phyloP scores from a whole-genome alignment of 176 grass and related monocot species.

The Luzula sylvatica region DNA sequence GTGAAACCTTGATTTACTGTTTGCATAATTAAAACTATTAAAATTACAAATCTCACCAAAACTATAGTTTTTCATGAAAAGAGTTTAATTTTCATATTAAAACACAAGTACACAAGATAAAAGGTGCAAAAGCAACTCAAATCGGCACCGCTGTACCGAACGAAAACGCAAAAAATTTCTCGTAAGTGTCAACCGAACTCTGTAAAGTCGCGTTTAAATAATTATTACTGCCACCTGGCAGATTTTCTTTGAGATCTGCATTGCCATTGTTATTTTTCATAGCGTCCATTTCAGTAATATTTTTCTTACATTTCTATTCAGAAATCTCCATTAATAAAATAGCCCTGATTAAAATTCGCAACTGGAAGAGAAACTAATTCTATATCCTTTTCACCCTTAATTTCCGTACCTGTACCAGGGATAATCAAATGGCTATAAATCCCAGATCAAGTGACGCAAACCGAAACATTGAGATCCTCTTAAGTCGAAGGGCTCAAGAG shows the following conservation, averaged over 20 bases:
- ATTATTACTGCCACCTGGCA: slow-evolving; percentile 6
- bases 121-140: too few species aligned
- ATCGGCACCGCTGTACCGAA: too few species aligned
- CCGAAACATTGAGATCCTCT: slow-evolving; percentile 41
- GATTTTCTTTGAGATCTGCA: slow-evolving; percentile 39
- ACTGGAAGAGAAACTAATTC: slow-evolving; percentile 44
- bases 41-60: too few species aligned
- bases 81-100: too few species aligned
- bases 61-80: too few species aligned
- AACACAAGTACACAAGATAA: too few species aligned
- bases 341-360: slow-evolving; percentile 62
- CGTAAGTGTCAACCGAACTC: slow-evolving; percentile 51
- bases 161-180: too few species aligned
- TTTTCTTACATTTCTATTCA: too few species aligned
- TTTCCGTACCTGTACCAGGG: slow-evolving; percentile 23
- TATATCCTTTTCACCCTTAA: slow-evolving; percentile 26
- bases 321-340: slow-evolving; percentile 39
- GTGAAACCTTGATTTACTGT: too few species aligned
- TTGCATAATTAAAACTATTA: too few species aligned
- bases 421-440: slow-evolving; percentile 59
- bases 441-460: slow-evolving; percentile 64
- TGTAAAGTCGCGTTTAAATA: slow-evolving; percentile 43
- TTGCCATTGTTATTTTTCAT: slow-evolving; percentile 27
- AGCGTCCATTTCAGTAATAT: too few species aligned
- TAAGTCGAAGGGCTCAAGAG: slow-evolving; percentile 32